Conservation (phyloP, 2,329 filamentous ascomycete species). For the Aureobasidium sp. region DNA sequence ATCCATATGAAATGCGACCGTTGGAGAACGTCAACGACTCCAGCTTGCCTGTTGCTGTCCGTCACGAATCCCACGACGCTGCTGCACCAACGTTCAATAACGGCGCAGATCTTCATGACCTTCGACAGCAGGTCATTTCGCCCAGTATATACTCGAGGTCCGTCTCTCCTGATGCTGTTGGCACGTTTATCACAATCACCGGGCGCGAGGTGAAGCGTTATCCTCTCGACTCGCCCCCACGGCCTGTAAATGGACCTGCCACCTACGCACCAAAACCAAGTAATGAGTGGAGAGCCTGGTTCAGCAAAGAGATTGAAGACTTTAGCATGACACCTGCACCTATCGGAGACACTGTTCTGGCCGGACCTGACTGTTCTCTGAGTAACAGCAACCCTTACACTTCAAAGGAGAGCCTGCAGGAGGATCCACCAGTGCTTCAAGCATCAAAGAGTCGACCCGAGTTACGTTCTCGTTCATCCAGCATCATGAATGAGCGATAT, state of each 20-base stretch:
- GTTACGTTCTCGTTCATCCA: slow-evolving; percentile 20
- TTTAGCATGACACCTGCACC: slow-evolving; percentile 25
- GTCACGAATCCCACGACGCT: not conserved
- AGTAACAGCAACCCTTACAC: not conserved
- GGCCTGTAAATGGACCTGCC: slow-evolving; percentile 15
- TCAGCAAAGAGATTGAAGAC: slow-evolving; percentile 36
- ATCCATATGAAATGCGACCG: slow-evolving; percentile 26
- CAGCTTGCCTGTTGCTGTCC: slow-evolving; percentile 11
- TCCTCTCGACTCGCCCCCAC: slow-evolving; percentile 23
- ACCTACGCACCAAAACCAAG: slow-evolving; percentile 27
- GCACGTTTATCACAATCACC: slow-evolving; percentile 36
- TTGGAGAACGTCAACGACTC: slow-evolving; percentile 16
- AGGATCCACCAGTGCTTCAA: slow-evolving; percentile 10
- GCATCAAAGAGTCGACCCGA: slow-evolving; percentile 17
- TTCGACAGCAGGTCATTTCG: slow-evolving; percentile 26
- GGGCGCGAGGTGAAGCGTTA: slow-evolving; percentile 38
- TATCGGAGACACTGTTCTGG: slow-evolving; percentile 24
- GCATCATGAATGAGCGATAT: slow-evolving; percentile 39
- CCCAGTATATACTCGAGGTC: slow-evolving; percentile 41
- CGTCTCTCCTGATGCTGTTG: slow-evolving; percentile 22
- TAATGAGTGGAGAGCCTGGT: slow-evolving; percentile 40
- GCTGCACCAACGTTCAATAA: not conserved
- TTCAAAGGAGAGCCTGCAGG: slow-evolving; percentile 14
- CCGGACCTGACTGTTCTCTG: not conserved
- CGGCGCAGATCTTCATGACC: slow-evolving; percentile 9